Base-by-base conservation (phyloP, 306 rosid species). In the Inga laurina region DNA sequence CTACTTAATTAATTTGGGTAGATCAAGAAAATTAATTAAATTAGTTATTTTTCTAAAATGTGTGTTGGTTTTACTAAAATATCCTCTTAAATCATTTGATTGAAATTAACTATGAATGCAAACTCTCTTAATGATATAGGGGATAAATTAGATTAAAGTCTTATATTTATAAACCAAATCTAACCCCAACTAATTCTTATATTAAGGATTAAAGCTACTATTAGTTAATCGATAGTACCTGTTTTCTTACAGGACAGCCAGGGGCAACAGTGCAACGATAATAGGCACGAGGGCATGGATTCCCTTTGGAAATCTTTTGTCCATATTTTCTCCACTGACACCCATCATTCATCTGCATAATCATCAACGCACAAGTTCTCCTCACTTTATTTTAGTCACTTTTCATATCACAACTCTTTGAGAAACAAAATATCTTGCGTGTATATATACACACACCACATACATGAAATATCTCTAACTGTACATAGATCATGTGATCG, bases 281-380 rank as follows among this genome's bases (percentile, higher is more conserved):
- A 51, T 96, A 96, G 15, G 99, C 99, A 79, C 99, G 89, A 4
- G 99, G 99, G 45, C 99, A 96, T 65, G 99, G 99, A 71, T 96
- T 96, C 81, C 97, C 98, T 83, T 96, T 96, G 0, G 99, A 90
- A 27, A 94, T 93, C 88, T 96, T 96, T 76, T 96, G 99, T 21
- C 99, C 99, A 72, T 96, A 96, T 90, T 96, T 96, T 82, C 99
- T 92, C 99, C 99, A 96, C 81, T 94, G 98, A 7, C 99, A 96
- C 0, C 99, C 99, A 87, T 96, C 99, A 41, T 96, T 92, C 97
- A 96, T 89, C 99, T 96, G 71, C 46, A 61, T 43, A 10, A 22
- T 59, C 9, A 59, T n/a, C 14, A n/a, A n/a, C 61, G 10, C 12
- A 57, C 14, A n/a, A 9, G 24, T 8, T 56, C 27, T 54, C 22